phyloP scores from a whole-genome alignment of 1,139 yeast genomes.

The Candida dubliniensis region DNA sequence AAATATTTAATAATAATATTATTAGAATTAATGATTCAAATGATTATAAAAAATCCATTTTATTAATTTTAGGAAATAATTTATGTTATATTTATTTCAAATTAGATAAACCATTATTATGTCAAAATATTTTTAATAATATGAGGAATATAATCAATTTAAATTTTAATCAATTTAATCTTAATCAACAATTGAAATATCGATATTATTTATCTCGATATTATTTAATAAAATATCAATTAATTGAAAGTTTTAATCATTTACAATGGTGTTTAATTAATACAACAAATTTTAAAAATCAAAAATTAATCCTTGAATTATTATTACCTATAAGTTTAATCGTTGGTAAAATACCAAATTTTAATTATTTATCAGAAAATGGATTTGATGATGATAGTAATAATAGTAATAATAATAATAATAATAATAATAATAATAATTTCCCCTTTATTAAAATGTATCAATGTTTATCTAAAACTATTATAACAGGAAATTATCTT shows the following conservation, averaged over 20 bases:
- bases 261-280: constrained; percentile 60
- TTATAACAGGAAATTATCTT: constrained; percentile 42
- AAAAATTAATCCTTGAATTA: constrained; percentile 37
- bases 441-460: constrained; percentile 35
- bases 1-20: constrained; percentile 64
- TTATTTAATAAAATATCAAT: constrained; percentile 59
- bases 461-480: constrained; percentile 31
- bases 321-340: constrained; percentile 59
- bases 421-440: too few relatives aligned
- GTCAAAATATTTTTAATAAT: constrained; percentile 75
- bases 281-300: constrained; percentile 15
- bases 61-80: constrained; percentile 55
- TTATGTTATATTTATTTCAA: constrained; percentile 65
- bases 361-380: constrained; percentile 17
- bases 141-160: constrained; percentile 63
- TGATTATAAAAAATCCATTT: constrained; percentile 48
- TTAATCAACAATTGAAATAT: constrained; percentile 60
- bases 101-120: constrained; percentile 62
- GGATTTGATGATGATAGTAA: too few relatives aligned
- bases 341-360: constrained; percentile 51
- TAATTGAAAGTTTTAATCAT: constrained; percentile 56
- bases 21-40: constrained; percentile 52
- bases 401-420: too few relatives aligned
- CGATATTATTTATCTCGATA: constrained; percentile 68
- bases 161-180: constrained; percentile 43